Evolutionary conservation across 2,329 filamentous ascomycete genomes (phyloP).

Genomic region (Alternaria burnsii): DNA sequence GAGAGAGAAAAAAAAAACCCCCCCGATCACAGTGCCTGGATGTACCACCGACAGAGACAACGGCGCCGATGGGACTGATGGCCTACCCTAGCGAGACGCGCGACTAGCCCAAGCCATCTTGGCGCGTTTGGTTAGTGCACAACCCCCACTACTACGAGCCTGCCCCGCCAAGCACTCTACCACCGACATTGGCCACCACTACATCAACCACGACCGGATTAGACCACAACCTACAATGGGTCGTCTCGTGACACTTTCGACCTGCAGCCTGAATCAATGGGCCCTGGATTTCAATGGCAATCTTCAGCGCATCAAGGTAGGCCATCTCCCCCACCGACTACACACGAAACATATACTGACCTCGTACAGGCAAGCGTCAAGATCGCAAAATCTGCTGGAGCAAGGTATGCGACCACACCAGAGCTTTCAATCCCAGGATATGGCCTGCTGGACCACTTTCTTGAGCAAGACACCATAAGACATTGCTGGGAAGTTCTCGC

Average conservation of each 20-base stretch:
- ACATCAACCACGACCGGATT: background rate
- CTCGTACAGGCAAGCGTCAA: slow-evolving; percentile 60
- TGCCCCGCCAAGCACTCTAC: background rate
- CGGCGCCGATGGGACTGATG: background rate
- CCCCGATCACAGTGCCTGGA: background rate
- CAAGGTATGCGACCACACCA: slow-evolving; percentile 5
- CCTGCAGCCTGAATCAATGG: slow-evolving; percentile 44
- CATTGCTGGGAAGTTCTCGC: slow-evolving; percentile 65
- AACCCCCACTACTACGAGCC: background rate
- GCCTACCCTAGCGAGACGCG: background rate
- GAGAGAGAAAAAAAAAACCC: too few species aligned
- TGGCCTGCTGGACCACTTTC: slow-evolving; percentile 66
- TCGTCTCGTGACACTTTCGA: slow-evolving; percentile 38
- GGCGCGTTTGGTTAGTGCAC: background rate
- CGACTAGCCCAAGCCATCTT: slow-evolving; percentile 1
- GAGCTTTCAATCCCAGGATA: slow-evolving; percentile 43
- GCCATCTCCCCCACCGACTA: background rate
- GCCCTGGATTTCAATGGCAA: slow-evolving; percentile 62
- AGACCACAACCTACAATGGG: slow-evolving; percentile 13
- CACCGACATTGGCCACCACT: too few species aligned
- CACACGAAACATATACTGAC: background rate
- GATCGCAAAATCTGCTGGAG: slow-evolving; percentile 6
- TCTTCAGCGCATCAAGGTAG: slow-evolving; percentile 64
- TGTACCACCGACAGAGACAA: background rate
- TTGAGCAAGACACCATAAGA: slow-evolving; percentile 27